Percentiles rank a stretch among this genome's conserved stretches.
phyloP scores from a whole-genome alignment of 2,329 filamentous ascomycete species.

The Dichotomopilus funicola region DNA sequence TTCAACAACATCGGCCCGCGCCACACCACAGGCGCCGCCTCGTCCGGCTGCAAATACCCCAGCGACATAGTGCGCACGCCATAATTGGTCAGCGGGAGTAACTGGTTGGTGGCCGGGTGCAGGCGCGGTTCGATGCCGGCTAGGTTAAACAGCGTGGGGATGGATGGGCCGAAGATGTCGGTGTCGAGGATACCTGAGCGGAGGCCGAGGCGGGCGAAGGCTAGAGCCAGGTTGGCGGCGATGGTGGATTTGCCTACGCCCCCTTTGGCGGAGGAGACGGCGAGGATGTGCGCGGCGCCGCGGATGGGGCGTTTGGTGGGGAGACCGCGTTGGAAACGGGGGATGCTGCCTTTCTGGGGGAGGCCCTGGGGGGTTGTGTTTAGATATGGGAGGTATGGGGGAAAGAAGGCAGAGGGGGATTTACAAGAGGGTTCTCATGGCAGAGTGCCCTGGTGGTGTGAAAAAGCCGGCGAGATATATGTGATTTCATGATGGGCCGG shows the following conservation, averaged over 20 bases:
- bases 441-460: slow-evolving; percentile 37
- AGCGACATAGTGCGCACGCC: slow-evolving; percentile 98
- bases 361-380: slow-evolving; percentile 56
- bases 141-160: slow-evolving; percentile 82
- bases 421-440: slow-evolving; percentile 86
- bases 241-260: slow-evolving; percentile 98
- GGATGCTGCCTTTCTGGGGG: slow-evolving; percentile 67
- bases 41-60: slow-evolving; percentile 78
- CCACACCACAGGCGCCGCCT: slow-evolving; percentile 84
- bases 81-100: slow-evolving; percentile 87
- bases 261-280: slow-evolving; percentile 95
- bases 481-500: slow-evolving; percentile 23
- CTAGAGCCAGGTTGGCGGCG: slow-evolving; percentile 77
- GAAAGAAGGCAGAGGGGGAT: slow-evolving; percentile 17
- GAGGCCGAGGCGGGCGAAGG: slow-evolving; percentile 75
- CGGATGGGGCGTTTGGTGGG: slow-evolving; percentile 75
- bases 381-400: background rate
- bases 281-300: slow-evolving; percentile 84
- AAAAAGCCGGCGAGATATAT: slow-evolving; percentile 22
- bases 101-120: slow-evolving; percentile 64
- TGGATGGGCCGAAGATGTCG: slow-evolving; percentile 93
- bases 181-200: slow-evolving; percentile 86
- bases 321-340: slow-evolving; percentile 71
- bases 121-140: slow-evolving; percentile 65
- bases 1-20: slow-evolving; percentile 97